Evolutionary conservation across 2,329 filamentous ascomycete genomes (phyloP).

Genomic region (Elsinoe batatas): DNA sequence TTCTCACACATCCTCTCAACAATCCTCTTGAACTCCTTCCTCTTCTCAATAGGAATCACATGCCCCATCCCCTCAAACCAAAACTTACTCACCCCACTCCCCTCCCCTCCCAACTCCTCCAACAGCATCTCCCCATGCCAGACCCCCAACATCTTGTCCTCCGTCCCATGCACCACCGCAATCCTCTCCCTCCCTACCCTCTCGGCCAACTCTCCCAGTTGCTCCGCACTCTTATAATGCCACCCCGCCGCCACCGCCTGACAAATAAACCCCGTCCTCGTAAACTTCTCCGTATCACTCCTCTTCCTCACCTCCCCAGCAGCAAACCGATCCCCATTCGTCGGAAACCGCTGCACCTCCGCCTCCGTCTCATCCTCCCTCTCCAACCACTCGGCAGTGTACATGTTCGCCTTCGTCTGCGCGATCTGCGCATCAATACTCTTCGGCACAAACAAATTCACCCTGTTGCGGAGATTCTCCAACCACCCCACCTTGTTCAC

Average conservation of each 20-base stretch:
- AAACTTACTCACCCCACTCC: slow-evolving; percentile 42
- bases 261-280: slow-evolving; percentile 57
- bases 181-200: slow-evolving; percentile 63
- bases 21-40: slow-evolving; percentile 56
- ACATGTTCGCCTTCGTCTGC: slow-evolving; percentile 57
- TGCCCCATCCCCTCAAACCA: slow-evolving; percentile 67
- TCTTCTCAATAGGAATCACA: slow-evolving; percentile 61
- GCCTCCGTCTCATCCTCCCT: slow-evolving; percentile 46
- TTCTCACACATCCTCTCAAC: slow-evolving; percentile 50
- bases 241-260: slow-evolving; percentile 71
- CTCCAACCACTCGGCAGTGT: slow-evolving; percentile 53
- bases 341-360: slow-evolving; percentile 48
- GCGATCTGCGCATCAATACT: slow-evolving; percentile 55
- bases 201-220: slow-evolving; percentile 58
- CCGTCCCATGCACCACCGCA: slow-evolving; percentile 64
- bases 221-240: slow-evolving; percentile 62
- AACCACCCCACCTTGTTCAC: slow-evolving; percentile 42
- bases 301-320: slow-evolving; percentile 71
- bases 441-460: slow-evolving; percentile 57
- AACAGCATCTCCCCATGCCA: slow-evolving; percentile 61
- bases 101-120: slow-evolving; percentile 51
- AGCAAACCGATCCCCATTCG: slow-evolving; percentile 72
- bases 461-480: slow-evolving; percentile 53
- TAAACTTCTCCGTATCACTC: slow-evolving; percentile 50
- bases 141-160: slow-evolving; percentile 68